Evolutionary conservation across 768 basidiomycete species (phyloP).

Genomic region (Vararia minispora): DNA sequence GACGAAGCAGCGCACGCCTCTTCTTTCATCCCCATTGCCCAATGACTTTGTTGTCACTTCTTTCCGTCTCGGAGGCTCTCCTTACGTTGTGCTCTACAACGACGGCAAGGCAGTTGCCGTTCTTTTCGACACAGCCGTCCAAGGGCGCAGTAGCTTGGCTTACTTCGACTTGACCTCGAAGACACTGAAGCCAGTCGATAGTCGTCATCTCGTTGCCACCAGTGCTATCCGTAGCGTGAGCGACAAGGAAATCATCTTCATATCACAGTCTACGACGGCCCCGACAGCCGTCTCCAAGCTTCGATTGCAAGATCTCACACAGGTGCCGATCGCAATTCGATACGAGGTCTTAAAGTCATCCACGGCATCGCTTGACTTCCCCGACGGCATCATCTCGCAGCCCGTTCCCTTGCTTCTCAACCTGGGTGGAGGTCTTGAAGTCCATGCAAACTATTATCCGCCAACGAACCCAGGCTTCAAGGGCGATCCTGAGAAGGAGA

Average conservation of each 20-base stretch:
- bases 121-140: conserved; percentile 1
- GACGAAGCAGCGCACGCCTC: neutral
- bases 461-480: conserved; percentile 6
- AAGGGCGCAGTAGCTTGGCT: conserved; percentile 1
- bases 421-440: neutral
- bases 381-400: conserved; percentile 4
- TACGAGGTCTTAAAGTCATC: conserved; percentile 1
- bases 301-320: neutral
- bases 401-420: conserved; percentile 3
- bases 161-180: neutral
- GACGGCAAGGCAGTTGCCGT: neutral
- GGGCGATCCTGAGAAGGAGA: conserved; percentile 3
- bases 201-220: conserved; percentile 1
- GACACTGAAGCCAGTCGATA: conserved; percentile 2
- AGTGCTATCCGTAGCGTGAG: neutral
- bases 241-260: neutral
- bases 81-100: neutral
- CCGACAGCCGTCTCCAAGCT: conserved; percentile 1
- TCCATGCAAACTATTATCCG: conserved; percentile 2
- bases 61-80: conserved; percentile 1
- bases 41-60: conserved; percentile 7
- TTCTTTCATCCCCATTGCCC: neutral
- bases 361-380: conserved; percentile 1
- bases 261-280: neutral
- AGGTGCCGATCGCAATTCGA: neutral